Base-by-base conservation (phyloP, 345 rosid genomes). In the Gossypium turneri region DNA sequence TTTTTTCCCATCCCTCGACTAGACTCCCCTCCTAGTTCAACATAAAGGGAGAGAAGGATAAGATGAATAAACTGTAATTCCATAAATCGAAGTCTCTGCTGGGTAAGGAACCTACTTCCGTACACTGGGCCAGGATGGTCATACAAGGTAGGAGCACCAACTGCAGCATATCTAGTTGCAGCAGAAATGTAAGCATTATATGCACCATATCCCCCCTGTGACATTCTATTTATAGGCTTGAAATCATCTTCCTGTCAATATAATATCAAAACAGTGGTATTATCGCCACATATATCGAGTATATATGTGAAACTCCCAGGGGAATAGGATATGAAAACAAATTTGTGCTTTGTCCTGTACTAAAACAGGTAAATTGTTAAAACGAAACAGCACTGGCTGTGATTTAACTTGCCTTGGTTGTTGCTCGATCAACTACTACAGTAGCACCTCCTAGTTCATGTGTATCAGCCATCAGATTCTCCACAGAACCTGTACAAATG, bases 121-220 rank as follows among this genome's bases (percentile, higher is more conserved):
- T 93, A 95, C 24, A 84, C 69, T 12, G 93, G 70, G 52, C 89
- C 88, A 0, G 93, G 93, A 80, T 87, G 97, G 75, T 95, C 99
- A 82, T 95, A 95, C 72, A 95, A 73, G 34, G 99, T 93, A 74
- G 98, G 99, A 82, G 97, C 89, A 81, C 98, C 97, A 55, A 88
- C 85, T 9, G 96, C 91, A 48, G 99, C 99, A 74, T 95, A 95
- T 87, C 98, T 90, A 76, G 97, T 93, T 20, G 98, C 97, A 22
- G 98, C 97, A 75, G 97, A 89, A 76, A 95, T 93, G 76, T 95
- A 95, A n/a, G 98, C 98, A 86, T 91, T 88, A 73, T 93, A 95
- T 65, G 99, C 99, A 84, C 99, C 99, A 81, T 95, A 95, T 74
- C 98, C 99, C 79, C 81, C 82, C 63, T 77, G 88, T 9, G 88